phyloP scores from a whole-genome alignment of 1,284 basidiomycete species.

The Puccinia polysora region DNA sequence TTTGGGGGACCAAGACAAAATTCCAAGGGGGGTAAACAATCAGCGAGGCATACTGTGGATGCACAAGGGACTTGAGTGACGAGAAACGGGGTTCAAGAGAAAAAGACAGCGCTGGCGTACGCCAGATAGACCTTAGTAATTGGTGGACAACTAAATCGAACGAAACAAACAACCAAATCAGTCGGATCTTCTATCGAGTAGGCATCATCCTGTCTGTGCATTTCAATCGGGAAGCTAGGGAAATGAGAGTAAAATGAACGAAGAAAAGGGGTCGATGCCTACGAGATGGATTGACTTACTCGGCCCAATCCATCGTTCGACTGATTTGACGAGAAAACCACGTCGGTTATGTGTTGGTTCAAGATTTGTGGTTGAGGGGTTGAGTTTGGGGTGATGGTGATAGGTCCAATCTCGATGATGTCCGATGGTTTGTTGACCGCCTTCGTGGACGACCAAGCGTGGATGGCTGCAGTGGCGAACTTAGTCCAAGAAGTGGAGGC shows the following conservation, averaged over 20 bases:
- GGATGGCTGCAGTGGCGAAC: too few species aligned
- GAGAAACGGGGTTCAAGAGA: constrained; percentile 7
- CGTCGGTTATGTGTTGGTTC: too few species aligned
- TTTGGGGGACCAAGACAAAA: neutral
- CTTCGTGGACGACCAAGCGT: too few species aligned
- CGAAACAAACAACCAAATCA: neutral
- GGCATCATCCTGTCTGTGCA: neutral
- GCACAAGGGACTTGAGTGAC: too few species aligned
- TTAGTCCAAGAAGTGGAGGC: too few species aligned
- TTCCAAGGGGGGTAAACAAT: neutral
- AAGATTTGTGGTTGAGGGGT: too few species aligned
- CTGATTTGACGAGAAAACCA: too few species aligned
- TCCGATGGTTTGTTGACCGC: too few species aligned
- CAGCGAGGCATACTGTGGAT: neutral
- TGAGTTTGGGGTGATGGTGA: too few species aligned
- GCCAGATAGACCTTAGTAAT: constrained; percentile 41
- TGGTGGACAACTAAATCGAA: constrained; percentile 25
- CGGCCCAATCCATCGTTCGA: constrained; percentile 40
- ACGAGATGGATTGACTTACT: constrained; percentile 7
- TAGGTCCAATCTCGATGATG: too few species aligned
- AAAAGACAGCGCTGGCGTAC: neutral
- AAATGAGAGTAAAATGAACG: too few species aligned
- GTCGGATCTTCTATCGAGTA: neutral
- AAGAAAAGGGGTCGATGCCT: neutral
- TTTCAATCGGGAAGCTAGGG: neutral